Base-by-base conservation (phyloP, 2,329 filamentous ascomycete genomes). In the Plectosphaerella sp. region DNA sequence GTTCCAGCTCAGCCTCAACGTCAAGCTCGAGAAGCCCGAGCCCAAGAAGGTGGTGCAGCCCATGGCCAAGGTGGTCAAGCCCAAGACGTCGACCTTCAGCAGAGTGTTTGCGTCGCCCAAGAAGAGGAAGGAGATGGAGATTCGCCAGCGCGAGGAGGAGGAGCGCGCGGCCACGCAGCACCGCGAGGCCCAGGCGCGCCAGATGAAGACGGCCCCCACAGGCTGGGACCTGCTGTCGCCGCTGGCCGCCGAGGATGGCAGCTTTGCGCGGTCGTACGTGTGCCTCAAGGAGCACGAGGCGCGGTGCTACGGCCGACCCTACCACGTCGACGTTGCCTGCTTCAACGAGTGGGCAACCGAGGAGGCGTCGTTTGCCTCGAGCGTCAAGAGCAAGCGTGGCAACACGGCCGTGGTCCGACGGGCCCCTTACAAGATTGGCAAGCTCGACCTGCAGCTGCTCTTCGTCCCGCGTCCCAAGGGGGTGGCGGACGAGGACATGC, bases 291-390 rank as follows among this genome's bases (percentile, higher is more conserved):
- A 96, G 66, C 91, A 97, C 64, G 94, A 99, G 71, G 77, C 83
- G 50, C 81, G 87, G 57, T 94, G 92, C 64, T 99, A 89, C 62
- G 94, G 94, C 36, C 86, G 94, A 16, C 91, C 91, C 9, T 87
- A 93, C 63, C 86, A 86, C 56, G 90, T 92, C 15, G 92, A 97
- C 61, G 85, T 97, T 52, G 89, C 91, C 16, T 95, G 91, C 71
- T 99, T 97, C 80, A 99, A 99, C 64, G 94, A 99, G 73, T 99
- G 94, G 94, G 94, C 94, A 0, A 86, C 89, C 3, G 94, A 99
- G 66, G 89, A 94, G 60, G 84, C 83, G 10, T 78, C 78, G 22
- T 87, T 87, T 55, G 83, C 87, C 5, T 95, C 86, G 63, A 97
- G 91, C 69, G 88, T 96, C 57, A 96, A 96, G 80, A 97, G 90